These are phyloP conservation scores for Plasmopara halstedii DNA, from an alignment of 352 stramenopile species.

Conservation along the genomic window DNA sequence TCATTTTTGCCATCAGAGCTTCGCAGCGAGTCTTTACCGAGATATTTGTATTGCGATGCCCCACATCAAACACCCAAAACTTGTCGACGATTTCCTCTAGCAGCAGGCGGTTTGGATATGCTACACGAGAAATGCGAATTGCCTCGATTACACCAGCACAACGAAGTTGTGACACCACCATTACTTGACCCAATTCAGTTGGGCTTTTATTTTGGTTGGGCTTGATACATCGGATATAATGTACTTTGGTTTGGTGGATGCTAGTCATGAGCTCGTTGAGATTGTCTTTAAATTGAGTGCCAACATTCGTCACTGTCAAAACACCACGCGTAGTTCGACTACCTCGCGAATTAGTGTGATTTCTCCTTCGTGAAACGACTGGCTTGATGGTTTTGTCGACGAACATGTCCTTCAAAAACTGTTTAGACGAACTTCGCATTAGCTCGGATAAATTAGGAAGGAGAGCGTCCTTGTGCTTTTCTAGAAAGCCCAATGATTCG, in stretches of 20 bases:
- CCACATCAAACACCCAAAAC: constrained; percentile 65
- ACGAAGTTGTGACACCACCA: constrained; percentile 93
- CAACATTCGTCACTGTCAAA: constrained; percentile 55
- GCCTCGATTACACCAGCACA: constrained; percentile 99
- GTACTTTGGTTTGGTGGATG: constrained; percentile 92
- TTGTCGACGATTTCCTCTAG: constrained; percentile 79
- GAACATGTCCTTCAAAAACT: constrained; percentile 53
- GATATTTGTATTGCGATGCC: constrained; percentile 31
- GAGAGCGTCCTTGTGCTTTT: constrained; percentile 94
- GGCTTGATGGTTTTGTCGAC: constrained; percentile 24
- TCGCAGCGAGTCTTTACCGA: constrained; percentile 40
- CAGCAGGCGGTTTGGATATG: constrained; percentile 94
- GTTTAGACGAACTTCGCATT: constrained; percentile 59
- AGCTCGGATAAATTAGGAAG: constrained; percentile 89
- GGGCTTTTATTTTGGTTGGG: constrained; percentile 94
- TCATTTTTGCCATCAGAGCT: constrained; percentile 51
- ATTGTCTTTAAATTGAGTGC: constrained; percentile 86
- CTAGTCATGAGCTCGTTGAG: constrained; percentile 90
- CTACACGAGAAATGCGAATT: constrained; percentile 95
- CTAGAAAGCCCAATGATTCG: constrained; percentile 88
- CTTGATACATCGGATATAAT: constrained; percentile 99
- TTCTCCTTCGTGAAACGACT: constrained; percentile 15
- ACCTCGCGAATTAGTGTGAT: constrained; percentile 12
- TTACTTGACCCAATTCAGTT: constrained; percentile 78
- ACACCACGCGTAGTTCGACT: constrained; percentile 36